phyloP scores from a whole-genome alignment of 805 yeast genomes.

The Metschnikowia cubensis region DNA sequence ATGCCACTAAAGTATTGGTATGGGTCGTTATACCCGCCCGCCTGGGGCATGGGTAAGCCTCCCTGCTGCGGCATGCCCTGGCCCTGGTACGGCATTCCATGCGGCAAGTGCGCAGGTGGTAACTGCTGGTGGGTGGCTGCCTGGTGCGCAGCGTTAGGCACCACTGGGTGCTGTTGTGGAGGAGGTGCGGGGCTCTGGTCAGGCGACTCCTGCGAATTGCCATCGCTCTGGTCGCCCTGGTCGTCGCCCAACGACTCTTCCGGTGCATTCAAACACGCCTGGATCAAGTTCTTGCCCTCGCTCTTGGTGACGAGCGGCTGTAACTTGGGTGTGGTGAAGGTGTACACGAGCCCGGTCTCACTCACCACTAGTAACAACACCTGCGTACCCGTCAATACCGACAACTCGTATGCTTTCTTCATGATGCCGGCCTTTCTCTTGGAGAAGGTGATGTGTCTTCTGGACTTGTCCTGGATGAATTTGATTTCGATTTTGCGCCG shows the following conservation, averaged over 20 bases:
- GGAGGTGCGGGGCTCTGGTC: conserved; percentile 38
- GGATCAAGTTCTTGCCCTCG: conserved; percentile 94
- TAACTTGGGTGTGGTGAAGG: conserved; percentile 97
- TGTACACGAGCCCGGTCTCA: conserved; percentile 97
- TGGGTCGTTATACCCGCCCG: conserved; percentile 52
- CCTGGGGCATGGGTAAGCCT: conserved; percentile 42
- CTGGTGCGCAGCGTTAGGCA: conserved; percentile 20
- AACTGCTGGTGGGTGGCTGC: conserved; percentile 27
- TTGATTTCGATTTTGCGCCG: conserved; percentile 92
- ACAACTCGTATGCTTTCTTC: conserved; percentile 98
- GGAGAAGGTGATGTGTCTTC: conserved; percentile 96
- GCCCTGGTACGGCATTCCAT: conserved; percentile 44
- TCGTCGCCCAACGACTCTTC: conserved; percentile 73
- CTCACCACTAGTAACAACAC: conserved; percentile 91
- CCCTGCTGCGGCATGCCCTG: conserved; percentile 39
- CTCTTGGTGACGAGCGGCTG: conserved; percentile 97
- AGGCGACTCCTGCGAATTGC: conserved; percentile 38
- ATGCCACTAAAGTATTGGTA: conserved; percentile 60
- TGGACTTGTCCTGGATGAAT: conserved; percentile 94
- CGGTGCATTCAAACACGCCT: conserved; percentile 97
- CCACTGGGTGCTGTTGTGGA: conserved; percentile 19
- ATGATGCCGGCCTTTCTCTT: conserved; percentile 98
- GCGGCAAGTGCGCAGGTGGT: conserved; percentile 41
- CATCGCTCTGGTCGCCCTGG: conserved; percentile 51
- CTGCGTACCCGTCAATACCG: conserved; percentile 96